Base-by-base conservation (phyloP, 305 asterid species). In the Fraxinus sp. region DNA sequence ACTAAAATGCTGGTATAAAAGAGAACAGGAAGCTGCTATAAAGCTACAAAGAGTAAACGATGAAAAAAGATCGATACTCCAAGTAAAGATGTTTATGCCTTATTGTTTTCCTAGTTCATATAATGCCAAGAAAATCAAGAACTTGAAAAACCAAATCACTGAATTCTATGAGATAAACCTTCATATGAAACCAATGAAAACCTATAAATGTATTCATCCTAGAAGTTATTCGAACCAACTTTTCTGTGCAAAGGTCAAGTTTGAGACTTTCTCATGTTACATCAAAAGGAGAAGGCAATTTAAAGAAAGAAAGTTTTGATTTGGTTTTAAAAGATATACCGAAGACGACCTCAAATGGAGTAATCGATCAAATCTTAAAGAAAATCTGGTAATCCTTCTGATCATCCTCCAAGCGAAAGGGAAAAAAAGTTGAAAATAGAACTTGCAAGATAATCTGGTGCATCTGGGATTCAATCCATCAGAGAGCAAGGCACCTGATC, bases 361-460 rank as follows among this genome's bases (percentile, higher is more conserved):
- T 88, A 90, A 80, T 89, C 52, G 78, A 85, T 80, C 76, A 86
- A 86, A 86, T 84, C 94, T 87, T 86, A 93, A 88, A 92, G 85
- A 84, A 86, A 85, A 82, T 81, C 59, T 14, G 18, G 83, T 83
- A 80, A 82, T 84, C 88, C 84, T 85, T 86, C 84, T 88, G 84
- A 88, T 85, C 88, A 87, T 86, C 86, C 74, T 30, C 18, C 8
- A 10, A 66, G 36, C 5, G 18, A 28, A 28, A 68, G 36, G 71
- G 70, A 11, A 28, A 64, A 68, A 13, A 11, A 4, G 74, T 28
- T 68, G 77, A 39, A 36, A 80, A 84, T 77, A 79, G 85, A 87
- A 89, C 84, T 85, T 85, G 73, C 84, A 88, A 82, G 83, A 81
- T 91, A 91, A 80, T 82, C 78, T 72, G 85, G 87, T 85, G 91